Percentiles rank a stretch among this genome's conserved stretches.
Evolutionary conservation across 495 filamentous ascomycete genomes (phyloP).

Genomic region (Filosporella fistucella): DNA sequence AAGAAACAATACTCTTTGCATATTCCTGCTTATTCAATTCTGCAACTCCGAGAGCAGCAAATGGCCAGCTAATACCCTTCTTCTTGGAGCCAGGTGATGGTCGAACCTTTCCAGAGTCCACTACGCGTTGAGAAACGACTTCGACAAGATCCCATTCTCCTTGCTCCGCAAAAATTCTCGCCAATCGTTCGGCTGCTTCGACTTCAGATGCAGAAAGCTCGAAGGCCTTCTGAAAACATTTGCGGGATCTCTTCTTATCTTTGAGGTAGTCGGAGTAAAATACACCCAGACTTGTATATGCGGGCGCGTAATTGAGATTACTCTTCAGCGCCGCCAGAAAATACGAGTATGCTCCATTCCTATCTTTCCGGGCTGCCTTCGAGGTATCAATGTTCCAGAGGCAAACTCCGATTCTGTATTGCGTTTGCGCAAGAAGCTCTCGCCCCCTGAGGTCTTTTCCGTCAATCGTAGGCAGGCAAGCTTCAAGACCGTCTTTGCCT

Average conservation of each 20-base stretch:
- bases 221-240: conserved; percentile 95
- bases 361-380: conserved; percentile 64
- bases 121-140: conserved; percentile 81
- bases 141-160: conserved; percentile 97
- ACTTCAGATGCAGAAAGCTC: conserved; percentile 88
- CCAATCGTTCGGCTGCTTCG: conserved; percentile 81
- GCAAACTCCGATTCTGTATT: conserved; percentile 85
- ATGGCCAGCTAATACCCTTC: conserved; percentile 91
- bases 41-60: conserved; percentile 92
- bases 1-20: conserved; percentile 78
- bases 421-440: conserved; percentile 73
- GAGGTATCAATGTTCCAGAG: conserved; percentile 80
- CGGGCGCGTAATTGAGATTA: conserved; percentile 85
- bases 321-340: conserved; percentile 82
- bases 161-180: conserved; percentile 77
- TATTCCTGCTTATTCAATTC: conserved; percentile 95
- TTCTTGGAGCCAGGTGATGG: conserved; percentile 87
- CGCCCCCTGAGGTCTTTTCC: conserved; percentile 48
- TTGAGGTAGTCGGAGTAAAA: conserved; percentile 89
- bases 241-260: conserved; percentile 76
- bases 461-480: conserved; percentile 44
- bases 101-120: conserved; percentile 86
- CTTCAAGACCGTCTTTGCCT: conserved; percentile 63
- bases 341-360: conserved; percentile 70
- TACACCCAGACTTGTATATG: conserved; percentile 92